Evolutionary conservation across 2,329 filamentous ascomycete species (phyloP).

Genomic region (Alternaria sp.): DNA sequence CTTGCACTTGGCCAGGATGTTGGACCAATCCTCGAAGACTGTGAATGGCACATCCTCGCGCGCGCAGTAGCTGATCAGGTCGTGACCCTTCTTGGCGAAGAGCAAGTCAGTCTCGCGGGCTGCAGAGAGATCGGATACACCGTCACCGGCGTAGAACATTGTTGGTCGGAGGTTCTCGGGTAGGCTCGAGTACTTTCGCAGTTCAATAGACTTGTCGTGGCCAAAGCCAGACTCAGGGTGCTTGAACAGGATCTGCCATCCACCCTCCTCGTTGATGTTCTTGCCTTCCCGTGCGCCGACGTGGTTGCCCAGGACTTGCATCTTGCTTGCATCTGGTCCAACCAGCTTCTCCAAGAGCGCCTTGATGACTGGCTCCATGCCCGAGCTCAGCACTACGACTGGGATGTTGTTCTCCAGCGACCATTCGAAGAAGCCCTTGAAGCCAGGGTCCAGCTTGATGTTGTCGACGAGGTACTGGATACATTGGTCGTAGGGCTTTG

Average conservation of each 20-base stretch:
- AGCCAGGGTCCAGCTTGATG: conserved; percentile 87
- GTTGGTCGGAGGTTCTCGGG: conserved; percentile 73
- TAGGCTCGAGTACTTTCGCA: conserved; percentile 82
- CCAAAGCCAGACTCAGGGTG: conserved; percentile 84
- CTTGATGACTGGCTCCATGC: conserved; percentile 91
- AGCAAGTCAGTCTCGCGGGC: conserved; percentile 91
- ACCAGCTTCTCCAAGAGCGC: conserved; percentile 81
- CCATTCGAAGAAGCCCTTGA: conserved; percentile 88
- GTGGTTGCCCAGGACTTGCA: conserved; percentile 91
- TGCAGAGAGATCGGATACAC: conserved; percentile 59
- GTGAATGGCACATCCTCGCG: conserved; percentile 85
- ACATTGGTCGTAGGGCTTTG: conserved; percentile 80
- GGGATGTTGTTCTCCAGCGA: conserved; percentile 81
- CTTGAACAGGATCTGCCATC: conserved; percentile 88
- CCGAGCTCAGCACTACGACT: conserved; percentile 87
- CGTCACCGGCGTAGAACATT: conserved; percentile 83
- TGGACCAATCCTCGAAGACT: conserved; percentile 82
- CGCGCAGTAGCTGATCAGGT: conserved; percentile 87
- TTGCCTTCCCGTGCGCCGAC: conserved; percentile 72
- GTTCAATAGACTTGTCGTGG: conserved; percentile 95
- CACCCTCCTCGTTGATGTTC: conserved; percentile 80
- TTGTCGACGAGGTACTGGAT: conserved; percentile 78
- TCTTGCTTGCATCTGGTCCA: conserved; percentile 76
- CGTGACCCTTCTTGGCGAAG: conserved; percentile 90
- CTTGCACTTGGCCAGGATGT: conserved; percentile 77